These are phyloP conservation scores for Lotmaria passim DNA, from an alignment of 208 protist species.

Conservation along the genomic window DNA sequence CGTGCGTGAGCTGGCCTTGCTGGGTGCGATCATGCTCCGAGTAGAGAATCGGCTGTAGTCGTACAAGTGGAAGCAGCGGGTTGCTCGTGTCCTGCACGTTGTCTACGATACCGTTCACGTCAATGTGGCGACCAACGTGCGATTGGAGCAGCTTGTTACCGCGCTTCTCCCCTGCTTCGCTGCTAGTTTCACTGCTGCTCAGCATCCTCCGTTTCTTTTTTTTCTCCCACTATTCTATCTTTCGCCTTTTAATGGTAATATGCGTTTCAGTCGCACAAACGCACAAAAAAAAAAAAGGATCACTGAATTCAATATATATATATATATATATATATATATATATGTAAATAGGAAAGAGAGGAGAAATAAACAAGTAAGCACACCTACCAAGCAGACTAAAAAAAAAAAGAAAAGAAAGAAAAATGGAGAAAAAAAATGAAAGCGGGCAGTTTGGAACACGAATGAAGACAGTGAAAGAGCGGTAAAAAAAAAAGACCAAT, in stretches of 20 bases:
- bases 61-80: not conserved
- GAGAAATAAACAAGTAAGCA: too few relatives aligned
- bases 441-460: not conserved
- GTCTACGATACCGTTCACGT: not conserved
- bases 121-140: not conserved
- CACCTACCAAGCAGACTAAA: too few relatives aligned
- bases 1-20: not conserved
- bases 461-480: not conserved
- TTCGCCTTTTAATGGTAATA: too few relatives aligned
- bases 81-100: slow-evolving; percentile 4
- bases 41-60: slow-evolving; percentile 4
- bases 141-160: not conserved
- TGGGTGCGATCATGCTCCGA: slow-evolving; percentile 12
- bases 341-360: too few relatives aligned
- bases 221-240: too few relatives aligned
- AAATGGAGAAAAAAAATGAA: not conserved
- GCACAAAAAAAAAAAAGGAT: slow-evolving; percentile 7
- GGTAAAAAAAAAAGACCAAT: not conserved
- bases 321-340: too few relatives aligned
- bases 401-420: slow-evolving; percentile 4
- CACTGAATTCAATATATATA: too few relatives aligned
- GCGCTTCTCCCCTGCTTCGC: not conserved
- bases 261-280: too few relatives aligned
- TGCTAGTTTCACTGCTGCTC: not conserved
- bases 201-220: not conserved